Conservation (phyloP, 2,329 filamentous ascomycete species). For the Diaporthe sp. region DNA sequence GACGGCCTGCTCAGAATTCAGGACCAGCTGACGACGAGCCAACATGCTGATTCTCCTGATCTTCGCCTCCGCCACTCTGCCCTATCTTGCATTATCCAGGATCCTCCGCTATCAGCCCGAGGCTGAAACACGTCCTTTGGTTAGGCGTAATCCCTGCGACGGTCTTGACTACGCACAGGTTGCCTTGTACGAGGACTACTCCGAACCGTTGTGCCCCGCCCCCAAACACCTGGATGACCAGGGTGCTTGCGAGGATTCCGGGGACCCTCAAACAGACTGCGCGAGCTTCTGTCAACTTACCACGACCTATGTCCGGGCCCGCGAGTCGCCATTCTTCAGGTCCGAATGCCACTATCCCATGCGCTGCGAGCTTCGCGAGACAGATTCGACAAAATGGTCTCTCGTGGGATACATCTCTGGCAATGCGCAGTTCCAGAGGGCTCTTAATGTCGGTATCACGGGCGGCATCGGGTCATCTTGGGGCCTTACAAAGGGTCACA, state of each 20-base stretch:
- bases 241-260: not conserved
- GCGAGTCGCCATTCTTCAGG: slow-evolving; percentile 2
- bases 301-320: not conserved
- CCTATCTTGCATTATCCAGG: not conserved
- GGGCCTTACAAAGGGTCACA: not conserved
- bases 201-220: not conserved
- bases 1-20: not conserved
- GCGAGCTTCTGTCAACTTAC: slow-evolving; percentile 5
- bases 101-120: not conserved
- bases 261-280: not conserved
- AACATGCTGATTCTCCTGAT: not conserved
- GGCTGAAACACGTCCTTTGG: not conserved
- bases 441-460: not conserved
- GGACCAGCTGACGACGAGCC: not conserved
- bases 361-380: not conserved
- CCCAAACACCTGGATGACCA: not conserved
- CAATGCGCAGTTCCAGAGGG: not conserved
- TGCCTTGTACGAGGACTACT: not conserved
- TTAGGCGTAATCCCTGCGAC: slow-evolving; percentile 7
- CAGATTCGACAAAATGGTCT: not conserved
- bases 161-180: not conserved
- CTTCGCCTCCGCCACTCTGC: not conserved
- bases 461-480: not conserved
- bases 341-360: slow-evolving; percentile 1
- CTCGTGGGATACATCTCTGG: not conserved